Percentiles rank a stretch among this genome's conserved stretches.
These are phyloP conservation scores for Helminthosporium solani DNA, from an alignment of 2,329 filamentous ascomycete genomes.

Conservation along the genomic window DNA sequence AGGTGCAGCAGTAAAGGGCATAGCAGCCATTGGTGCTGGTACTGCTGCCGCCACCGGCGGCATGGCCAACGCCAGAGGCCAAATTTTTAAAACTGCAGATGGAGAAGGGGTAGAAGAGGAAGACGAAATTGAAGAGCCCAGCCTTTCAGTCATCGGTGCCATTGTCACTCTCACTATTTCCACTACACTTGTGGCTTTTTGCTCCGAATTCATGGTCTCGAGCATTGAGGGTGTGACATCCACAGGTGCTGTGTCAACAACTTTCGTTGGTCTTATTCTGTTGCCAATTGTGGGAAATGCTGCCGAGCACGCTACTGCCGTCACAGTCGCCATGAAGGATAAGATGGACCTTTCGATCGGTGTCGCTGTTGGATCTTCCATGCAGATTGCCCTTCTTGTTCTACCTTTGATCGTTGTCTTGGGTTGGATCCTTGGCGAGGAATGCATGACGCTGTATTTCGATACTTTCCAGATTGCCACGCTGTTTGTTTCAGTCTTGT, in stretches of 20 bases:
- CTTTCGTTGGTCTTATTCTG: slow-evolving; percentile 64
- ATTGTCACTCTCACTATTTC: slow-evolving; percentile 69
- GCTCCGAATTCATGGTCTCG: slow-evolving; percentile 65
- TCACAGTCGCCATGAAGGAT: slow-evolving; percentile 63
- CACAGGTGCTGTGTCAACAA: slow-evolving; percentile 53
- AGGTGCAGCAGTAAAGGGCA: slow-evolving; percentile 51
- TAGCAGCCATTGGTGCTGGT: slow-evolving; percentile 56
- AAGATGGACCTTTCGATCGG: slow-evolving; percentile 70
- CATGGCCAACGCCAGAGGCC: slow-evolving; percentile 51
- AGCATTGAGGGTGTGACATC: slow-evolving; percentile 58
- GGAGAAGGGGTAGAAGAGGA: slow-evolving; percentile 46
- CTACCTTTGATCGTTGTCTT: slow-evolving; percentile 62
- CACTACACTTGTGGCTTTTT: slow-evolving; percentile 78
- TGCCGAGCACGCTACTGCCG: slow-evolving; percentile 65
- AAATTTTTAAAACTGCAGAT: slow-evolving; percentile 38
- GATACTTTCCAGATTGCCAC: slow-evolving; percentile 81
- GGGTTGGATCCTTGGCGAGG: slow-evolving; percentile 60
- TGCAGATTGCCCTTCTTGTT: slow-evolving; percentile 65
- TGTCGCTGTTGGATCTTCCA: slow-evolving; percentile 64
- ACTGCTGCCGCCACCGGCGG: slow-evolving; percentile 54
- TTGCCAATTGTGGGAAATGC: slow-evolving; percentile 67
- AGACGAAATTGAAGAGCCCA: slow-evolving; percentile 72
- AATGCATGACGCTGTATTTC: slow-evolving; percentile 74
- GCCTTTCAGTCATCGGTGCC: slow-evolving; percentile 71
- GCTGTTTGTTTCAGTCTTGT: slow-evolving; percentile 57